phyloP scores from a whole-genome alignment of 257 asterid species.

The Marsdenia floribunda region DNA sequence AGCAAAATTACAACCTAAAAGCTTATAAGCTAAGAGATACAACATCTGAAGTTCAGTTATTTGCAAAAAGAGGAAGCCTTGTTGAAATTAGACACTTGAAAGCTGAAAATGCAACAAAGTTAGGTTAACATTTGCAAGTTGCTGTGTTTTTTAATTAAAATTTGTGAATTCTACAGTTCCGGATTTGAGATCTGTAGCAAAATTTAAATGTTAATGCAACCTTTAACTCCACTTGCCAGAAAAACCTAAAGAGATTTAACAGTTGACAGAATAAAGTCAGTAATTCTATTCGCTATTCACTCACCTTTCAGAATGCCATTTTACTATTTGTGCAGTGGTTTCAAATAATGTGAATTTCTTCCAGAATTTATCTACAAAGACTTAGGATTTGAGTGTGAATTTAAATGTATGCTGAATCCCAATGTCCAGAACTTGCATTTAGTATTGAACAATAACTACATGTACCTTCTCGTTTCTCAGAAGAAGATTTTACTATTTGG shows the following conservation, averaged over 20 bases:
- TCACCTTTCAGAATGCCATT: background rate
- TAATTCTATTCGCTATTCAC: background rate
- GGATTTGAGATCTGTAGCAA: background rate
- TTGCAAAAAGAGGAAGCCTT: background rate
- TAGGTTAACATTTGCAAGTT: background rate
- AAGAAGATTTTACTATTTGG: background rate
- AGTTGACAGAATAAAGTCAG: background rate
- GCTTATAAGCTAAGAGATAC: background rate
- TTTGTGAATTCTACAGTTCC: background rate
- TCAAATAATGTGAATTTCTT: background rate
- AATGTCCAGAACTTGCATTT: background rate
- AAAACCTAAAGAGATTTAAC: background rate
- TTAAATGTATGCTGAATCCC: background rate
- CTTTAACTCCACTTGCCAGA: background rate
- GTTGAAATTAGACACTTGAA: background rate
- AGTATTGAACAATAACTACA: background rate
- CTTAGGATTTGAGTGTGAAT: background rate
- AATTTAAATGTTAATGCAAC: background rate
- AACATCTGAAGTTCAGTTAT: conserved; percentile 4
- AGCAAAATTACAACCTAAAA: background rate
- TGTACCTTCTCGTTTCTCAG: background rate
- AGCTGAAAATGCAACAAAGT: background rate
- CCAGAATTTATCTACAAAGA: background rate
- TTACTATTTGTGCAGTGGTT: background rate
- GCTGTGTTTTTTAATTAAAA: background rate